Conservation (phyloP, 176 grass and related monocot species). For the Hyparrhenia diplandra region DNA sequence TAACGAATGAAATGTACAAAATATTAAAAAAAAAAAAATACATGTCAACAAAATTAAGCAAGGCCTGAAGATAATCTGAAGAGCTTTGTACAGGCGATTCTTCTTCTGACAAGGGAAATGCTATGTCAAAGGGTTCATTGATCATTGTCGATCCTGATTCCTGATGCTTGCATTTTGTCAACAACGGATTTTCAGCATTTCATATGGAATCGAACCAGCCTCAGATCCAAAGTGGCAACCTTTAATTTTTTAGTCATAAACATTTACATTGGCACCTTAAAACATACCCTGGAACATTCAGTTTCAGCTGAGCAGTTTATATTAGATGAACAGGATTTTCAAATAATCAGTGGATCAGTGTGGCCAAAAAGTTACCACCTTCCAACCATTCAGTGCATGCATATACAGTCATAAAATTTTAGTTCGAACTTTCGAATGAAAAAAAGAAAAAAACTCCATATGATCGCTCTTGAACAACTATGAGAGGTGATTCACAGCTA, state of each 20-base stretch:
- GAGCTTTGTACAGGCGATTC: constrained; percentile 44
- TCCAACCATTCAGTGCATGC: constrained; percentile 1
- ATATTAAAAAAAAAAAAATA: not conserved
- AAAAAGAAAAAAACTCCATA: not conserved
- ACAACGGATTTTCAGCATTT: not conserved
- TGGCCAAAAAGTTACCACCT: not conserved
- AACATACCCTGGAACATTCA: constrained; percentile 6
- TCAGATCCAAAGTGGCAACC: not conserved
- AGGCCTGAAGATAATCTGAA: constrained; percentile 41
- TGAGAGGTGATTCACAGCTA: constrained; percentile 54
- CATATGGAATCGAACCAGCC: not conserved
- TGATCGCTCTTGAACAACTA: constrained; percentile 27
- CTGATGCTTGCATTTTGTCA: constrained; percentile 4
- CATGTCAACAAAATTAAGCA: constrained; percentile 10
- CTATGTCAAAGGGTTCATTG: constrained; percentile 20
- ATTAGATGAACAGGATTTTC: not conserved
- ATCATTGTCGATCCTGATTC: constrained; percentile 1
- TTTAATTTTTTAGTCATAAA: constrained; percentile 2
- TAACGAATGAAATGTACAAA: constrained; percentile 39
- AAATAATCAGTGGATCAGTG: not conserved
- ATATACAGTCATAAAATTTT: not conserved
- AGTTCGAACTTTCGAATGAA: not conserved
- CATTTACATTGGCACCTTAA: constrained; percentile 8
- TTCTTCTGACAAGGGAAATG: constrained; percentile 42
- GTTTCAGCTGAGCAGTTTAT: not conserved